Conservation (phyloP, 495 filamentous ascomycete species). For the Penicillium cataractarum region DNA sequence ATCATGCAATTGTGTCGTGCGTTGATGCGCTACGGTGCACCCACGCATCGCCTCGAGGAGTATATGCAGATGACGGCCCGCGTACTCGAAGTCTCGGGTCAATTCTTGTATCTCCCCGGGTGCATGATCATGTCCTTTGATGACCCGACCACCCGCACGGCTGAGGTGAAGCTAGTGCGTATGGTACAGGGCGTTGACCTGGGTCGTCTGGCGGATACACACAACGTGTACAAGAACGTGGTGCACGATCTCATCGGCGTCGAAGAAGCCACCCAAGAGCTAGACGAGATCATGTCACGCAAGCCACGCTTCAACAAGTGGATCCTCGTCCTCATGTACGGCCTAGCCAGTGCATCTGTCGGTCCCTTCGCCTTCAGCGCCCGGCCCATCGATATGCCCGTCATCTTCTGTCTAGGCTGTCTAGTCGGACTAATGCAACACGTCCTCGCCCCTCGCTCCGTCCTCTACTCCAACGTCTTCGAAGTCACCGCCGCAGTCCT, state of each 20-base stretch:
- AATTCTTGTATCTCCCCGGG: slow-evolving; percentile 89
- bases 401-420: slow-evolving; percentile 82
- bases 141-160: slow-evolving; percentile 85
- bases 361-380: slow-evolving; percentile 90
- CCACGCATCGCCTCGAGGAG: slow-evolving; percentile 78
- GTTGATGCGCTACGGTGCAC: slow-evolving; percentile 82
- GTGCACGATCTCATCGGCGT: slow-evolving; percentile 85
- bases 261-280: slow-evolving; percentile 75
- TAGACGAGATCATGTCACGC: slow-evolving; percentile 69
- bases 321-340: slow-evolving; percentile 77
- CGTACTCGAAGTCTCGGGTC: slow-evolving; percentile 85
- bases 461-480: slow-evolving; percentile 83
- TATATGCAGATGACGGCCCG: slow-evolving; percentile 91
- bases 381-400: slow-evolving; percentile 82
- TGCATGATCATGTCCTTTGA: slow-evolving; percentile 98
- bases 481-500: slow-evolving; percentile 84
- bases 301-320: slow-evolving; percentile 70
- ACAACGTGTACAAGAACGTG: slow-evolving; percentile 92
- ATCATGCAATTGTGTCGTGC: slow-evolving; percentile 85
- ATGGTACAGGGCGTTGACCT: slow-evolving; percentile 79
- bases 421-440: slow-evolving; percentile 84
- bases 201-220: slow-evolving; percentile 79
- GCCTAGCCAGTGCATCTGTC: slow-evolving; percentile 73
- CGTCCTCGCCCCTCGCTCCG: slow-evolving; percentile 74
- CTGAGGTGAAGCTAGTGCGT: slow-evolving; percentile 88